Evolutionary conservation across 106 monocot species (phyloP), one percentile per base, ranked within the genome.

Genomic region (Apostasia ramifera): DNA sequence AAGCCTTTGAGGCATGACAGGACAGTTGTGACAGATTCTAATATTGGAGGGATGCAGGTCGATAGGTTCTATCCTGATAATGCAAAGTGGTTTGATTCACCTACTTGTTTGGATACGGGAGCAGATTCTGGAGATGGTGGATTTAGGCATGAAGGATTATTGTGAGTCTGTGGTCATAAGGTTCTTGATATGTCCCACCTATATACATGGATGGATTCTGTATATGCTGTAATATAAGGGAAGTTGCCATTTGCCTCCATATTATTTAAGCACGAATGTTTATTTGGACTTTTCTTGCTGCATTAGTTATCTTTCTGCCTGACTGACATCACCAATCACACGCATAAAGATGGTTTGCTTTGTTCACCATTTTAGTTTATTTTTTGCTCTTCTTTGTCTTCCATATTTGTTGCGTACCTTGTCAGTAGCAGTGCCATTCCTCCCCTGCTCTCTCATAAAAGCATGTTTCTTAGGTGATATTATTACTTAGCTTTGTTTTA

Each of bases 1-100:
- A 94, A 88, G 70, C 88, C 90, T 10, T 51, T 86, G 56, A 81
- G 81, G 59, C 81, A 93, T 86, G 89, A 86, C 53, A 86, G 72
- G 54, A 71, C 69, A 3, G 82, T 89, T 6, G 77, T 72, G 55
- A 65, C 78, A 11, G 90, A 91, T 57, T 44, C 85, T 12, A 73
- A 59, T 81, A 70, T 91, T 57, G 91, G 85, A 26, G 90, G 82
- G 49, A 78, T 95, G 67, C 91, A 88, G 53, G 86, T 89, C 61
- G 88, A 88, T 76, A 86, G 84, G 12, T 97, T 97, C 71, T 97
- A 86, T 73, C 48, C 59, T 12, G 82, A 81, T 53, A 78, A 57
- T 66, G 50, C 84, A 1, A 89, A 82, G 68, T 89, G 89, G 89
- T 89, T 80, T 78, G 89, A 89, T 66, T 89, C 85, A 3, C 82